Base-by-base conservation (phyloP, 2,329 filamentous ascomycete genomes). In the Fusarium protoensiforme region DNA sequence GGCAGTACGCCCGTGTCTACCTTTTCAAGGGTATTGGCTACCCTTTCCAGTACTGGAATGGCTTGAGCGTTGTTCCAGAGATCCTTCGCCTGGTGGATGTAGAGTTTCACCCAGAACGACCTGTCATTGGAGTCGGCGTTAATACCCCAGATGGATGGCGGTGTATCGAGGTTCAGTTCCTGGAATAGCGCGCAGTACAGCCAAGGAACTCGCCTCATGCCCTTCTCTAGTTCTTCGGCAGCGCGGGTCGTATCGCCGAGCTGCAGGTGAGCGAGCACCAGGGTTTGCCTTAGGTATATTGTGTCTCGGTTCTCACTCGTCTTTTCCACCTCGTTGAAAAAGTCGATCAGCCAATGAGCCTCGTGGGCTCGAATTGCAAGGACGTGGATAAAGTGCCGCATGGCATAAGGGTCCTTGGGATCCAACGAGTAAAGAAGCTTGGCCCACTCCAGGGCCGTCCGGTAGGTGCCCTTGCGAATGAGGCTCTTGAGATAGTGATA, bases 391-490 rank as follows among this genome's bases (percentile, higher is more conserved):
- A 94, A 88, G 64, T 98, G 89, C 68, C 92, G 88, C 78, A 98
- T 90, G 54, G 91, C 93, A 78, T 98, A 98, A 0, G 95, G 95
- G 79, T 99, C 96, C 5, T 87, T 84, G 56, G 91, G 91, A 74
- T 95, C 90, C 67, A 98, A 83, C 66, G 92, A 90, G 33, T 97
- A 87, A 11, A 98, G 85, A 7, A 98, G 84, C 83, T 96, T 98
- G 8, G 94, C 90, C 95, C 96, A 99, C 82, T 98, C 96, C 56
- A 97, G 91, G 0, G 95, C 94, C 1, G 96, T 98, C 54, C 95
- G 89, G 87, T 94, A 98, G 1, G 96, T 98, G n/a, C 95, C 95
- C 76, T 97, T 96, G 83, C 94, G 92, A 18, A 94, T 88, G 24
- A 99, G 86, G 74, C 94, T 96, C 75, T 90, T 90, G 77, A 98